Percentiles rank a stretch among this genome's conserved stretches.
phyloP scores from a whole-genome alignment of 257 asterid genomes.

The Jaltomata sinuosa region DNA sequence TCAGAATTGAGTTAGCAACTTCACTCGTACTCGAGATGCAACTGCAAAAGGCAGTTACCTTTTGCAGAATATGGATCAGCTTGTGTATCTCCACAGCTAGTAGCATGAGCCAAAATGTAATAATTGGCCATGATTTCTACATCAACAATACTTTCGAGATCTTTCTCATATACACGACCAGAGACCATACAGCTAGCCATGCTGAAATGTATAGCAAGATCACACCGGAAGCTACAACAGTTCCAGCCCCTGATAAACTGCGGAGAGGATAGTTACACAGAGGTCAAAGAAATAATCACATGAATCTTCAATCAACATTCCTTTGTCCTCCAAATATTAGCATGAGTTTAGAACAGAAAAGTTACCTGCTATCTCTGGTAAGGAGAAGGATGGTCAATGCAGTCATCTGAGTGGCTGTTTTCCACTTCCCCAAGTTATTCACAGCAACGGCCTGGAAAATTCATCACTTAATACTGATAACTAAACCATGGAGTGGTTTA shows the following conservation, averaged over 20 bases:
- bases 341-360: background rate
- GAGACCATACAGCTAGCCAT: conserved; percentile 78
- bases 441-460: conserved; percentile 84
- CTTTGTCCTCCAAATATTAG: background rate
- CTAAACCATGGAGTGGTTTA: background rate
- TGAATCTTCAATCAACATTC: background rate
- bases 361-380: conserved; percentile 75
- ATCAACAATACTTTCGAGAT: conserved; percentile 59
- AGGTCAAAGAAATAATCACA: background rate
- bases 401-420: conserved; percentile 94
- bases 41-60: background rate
- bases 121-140: conserved; percentile 13
- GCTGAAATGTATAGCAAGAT: conserved; percentile 72
- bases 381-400: conserved; percentile 83
- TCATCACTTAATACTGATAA: background rate
- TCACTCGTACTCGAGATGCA: background rate
- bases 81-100: background rate
- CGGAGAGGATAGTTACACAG: background rate
- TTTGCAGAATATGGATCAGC: background rate
- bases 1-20: background rate
- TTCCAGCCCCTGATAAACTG: conserved; percentile 49
- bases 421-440: conserved; percentile 93
- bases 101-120: background rate
- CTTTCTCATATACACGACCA: conserved; percentile 64
- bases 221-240: conserved; percentile 53